Evolutionary conservation across 2,329 filamentous ascomycete genomes (phyloP).

Genomic region (Beauveria medogensis): DNA sequence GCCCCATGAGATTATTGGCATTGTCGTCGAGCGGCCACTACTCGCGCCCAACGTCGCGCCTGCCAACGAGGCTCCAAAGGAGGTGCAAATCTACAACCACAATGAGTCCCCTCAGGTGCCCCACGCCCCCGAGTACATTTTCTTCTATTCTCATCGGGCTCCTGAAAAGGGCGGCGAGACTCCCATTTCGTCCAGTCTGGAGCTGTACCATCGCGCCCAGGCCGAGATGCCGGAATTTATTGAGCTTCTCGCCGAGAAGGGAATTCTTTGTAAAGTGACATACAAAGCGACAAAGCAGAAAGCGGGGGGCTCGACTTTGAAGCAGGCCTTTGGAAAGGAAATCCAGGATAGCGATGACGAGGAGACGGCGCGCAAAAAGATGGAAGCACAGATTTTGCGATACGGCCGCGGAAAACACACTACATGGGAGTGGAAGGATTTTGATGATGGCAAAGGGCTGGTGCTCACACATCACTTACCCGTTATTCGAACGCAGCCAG

Average conservation of each 20-base stretch:
- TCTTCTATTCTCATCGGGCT: conserved; percentile 36
- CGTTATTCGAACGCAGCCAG: conserved; percentile 37
- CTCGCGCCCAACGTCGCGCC: conserved; percentile 18
- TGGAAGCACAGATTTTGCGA: conserved; percentile 40
- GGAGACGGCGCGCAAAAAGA: conserved; percentile 30
- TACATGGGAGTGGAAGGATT: conserved; percentile 40
- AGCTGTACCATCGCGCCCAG: conserved; percentile 36
- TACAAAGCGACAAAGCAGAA: conserved; percentile 38
- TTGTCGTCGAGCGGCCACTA: conserved; percentile 36
- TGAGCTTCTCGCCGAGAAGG: conserved; percentile 32
- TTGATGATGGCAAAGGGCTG: conserved; percentile 21
- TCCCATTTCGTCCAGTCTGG: conserved; percentile 39
- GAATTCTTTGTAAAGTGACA: conserved; percentile 26
- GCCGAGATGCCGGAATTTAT: conserved; percentile 40
- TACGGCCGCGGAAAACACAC: conserved; percentile 37
- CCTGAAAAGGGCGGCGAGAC: conserved; percentile 31
- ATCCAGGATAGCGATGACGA: conserved; percentile 36
- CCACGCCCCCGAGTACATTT: conserved; percentile 42
- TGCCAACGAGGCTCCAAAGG: conserved; percentile 40
- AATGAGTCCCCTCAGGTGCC: conserved; percentile 44
- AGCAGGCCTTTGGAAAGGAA: conserved; percentile 35
- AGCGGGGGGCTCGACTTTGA: conserved; percentile 36
- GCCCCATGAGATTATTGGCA: conserved; percentile 43
- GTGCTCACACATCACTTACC: conserved; percentile 37
- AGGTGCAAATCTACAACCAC: conserved; percentile 41